Conservation (phyloP, 371 early-diverging fungal genomes). For the Circinella minor region DNA sequence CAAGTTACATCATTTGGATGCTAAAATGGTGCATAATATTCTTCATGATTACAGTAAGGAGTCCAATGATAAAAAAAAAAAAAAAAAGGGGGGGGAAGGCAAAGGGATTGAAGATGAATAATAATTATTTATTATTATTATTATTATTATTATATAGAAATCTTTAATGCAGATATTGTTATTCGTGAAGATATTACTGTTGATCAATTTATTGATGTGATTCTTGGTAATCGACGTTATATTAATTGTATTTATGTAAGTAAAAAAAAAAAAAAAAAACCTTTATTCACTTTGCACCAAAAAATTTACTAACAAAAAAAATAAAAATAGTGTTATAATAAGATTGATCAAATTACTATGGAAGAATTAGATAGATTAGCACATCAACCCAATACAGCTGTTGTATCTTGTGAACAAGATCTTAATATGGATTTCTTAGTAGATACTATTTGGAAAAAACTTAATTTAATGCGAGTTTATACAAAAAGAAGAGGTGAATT, state of each 20-base stretch:
- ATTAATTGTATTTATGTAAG: slow-evolving; percentile 93
- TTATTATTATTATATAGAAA: slow-evolving; percentile 49
- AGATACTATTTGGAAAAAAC: slow-evolving; percentile 88
- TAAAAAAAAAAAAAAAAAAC: neutral
- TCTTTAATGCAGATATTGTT: slow-evolving; percentile 98
- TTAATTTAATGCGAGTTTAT: slow-evolving; percentile 93
- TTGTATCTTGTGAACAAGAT: slow-evolving; percentile 90
- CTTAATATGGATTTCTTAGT: slow-evolving; percentile 95
- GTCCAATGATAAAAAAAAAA: neutral
- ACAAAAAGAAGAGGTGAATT: slow-evolving; percentile 97
- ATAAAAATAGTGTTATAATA: slow-evolving; percentile 85
- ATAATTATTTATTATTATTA: neutral
- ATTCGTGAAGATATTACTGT: slow-evolving; percentile 97
- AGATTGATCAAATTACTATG: slow-evolving; percentile 97
- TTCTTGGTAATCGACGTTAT: slow-evolving; percentile 97
- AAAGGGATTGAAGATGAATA: neutral
- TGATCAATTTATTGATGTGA: slow-evolving; percentile 99
- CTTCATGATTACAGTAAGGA: slow-evolving; percentile 92
- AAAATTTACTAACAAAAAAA: too few relatives aligned
- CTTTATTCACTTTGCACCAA: neutral
- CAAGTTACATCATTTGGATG: slow-evolving; percentile 88
- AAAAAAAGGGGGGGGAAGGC: too few relatives aligned
- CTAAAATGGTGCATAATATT: slow-evolving; percentile 92
- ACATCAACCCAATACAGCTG: slow-evolving; percentile 87
- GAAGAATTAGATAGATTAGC: slow-evolving; percentile 96